Evolutionary conservation across 148 eudicot species (phyloP), one percentile per base, ranked within the genome.

Genomic region (Rhododendron molle): DNA sequence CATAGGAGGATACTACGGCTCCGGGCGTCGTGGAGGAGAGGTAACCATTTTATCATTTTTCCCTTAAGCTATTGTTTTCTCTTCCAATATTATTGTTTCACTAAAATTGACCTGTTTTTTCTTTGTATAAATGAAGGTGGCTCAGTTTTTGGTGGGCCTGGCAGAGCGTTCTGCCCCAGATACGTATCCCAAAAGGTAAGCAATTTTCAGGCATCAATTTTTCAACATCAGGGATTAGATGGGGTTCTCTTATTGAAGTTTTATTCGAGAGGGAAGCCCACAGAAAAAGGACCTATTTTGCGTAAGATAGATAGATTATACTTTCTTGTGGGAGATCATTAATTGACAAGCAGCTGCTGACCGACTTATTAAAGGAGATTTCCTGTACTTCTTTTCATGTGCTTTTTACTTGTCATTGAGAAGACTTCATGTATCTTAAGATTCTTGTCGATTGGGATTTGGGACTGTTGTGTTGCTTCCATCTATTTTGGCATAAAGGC

Each of bases 11-110:
- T 97, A 97, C 85, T 97, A 97, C 85, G 99, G 99, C 76, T 90
- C 99, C 84, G 99, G 99, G 79, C 98, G 98, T 65, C 95, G 87
- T 86, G 99, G 99, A 82, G 99, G 99, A 40, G 94, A 94, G 92
- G 94, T 97, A 82, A 87, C 78, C 38, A 86, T 67, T 85, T 6
- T 20, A 18, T 7, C 30, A 12, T 30, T 49, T 56, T 71, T 1
- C 62, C 32, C 26, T 67, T 58, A 60, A 16, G 44, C 81, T 28
- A 47, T 43, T 81, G 36, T 21, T 69, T 76, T 54, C 34, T 50
- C 38, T 67, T 18, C 47, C 8, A 26, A 11, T 13, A 2, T 34
- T 81, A n/a, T 78, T 30, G 6, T 67, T 81, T 76, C 16, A 47
- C 43, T 11, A 21, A 47, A 83, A 7, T 69, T 56, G 81, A 72